Evolutionary conservation across 1,139 yeast species (phyloP).

Genomic region (Pichia sp.): DNA sequence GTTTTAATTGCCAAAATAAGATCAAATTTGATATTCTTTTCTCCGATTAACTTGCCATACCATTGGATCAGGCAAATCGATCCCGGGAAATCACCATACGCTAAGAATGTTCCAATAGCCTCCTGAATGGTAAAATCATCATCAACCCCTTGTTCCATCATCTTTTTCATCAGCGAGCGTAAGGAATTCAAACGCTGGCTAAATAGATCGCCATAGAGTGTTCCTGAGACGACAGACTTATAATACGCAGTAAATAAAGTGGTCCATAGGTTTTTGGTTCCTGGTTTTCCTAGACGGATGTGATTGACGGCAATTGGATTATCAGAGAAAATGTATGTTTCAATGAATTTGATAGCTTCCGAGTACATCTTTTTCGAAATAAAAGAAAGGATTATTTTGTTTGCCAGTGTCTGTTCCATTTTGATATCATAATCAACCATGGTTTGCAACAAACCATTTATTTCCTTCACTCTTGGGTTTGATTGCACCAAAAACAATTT

Average conservation of each 20-base stretch:
- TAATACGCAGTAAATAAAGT: conserved; percentile 14
- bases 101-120: conserved; percentile 24
- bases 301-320: conserved; percentile 15
- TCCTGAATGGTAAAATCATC: conserved; percentile 22
- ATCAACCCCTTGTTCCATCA: conserved; percentile 19
- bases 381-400: conserved; percentile 25
- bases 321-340: conserved; percentile 17
- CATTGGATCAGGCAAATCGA: conserved; percentile 27
- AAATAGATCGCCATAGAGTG: conserved; percentile 6
- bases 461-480: conserved; percentile 23
- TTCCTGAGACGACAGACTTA: conserved; percentile 12
- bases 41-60: conserved; percentile 20
- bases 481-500: conserved; percentile 25
- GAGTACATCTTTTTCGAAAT: conserved; percentile 20
- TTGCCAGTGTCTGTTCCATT: conserved; percentile 25
- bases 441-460: conserved; percentile 22
- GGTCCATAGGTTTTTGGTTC: conserved; percentile 13
- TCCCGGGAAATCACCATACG: conserved; percentile 26
- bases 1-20: conserved; percentile 21
- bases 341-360: conserved; percentile 25
- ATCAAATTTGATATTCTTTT: conserved; percentile 14
- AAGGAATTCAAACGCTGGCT: conserved; percentile 13
- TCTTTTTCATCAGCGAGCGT: conserved; percentile 14
- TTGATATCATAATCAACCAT: conserved; percentile 25
- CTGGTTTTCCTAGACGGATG: conserved; percentile 4